Conservation (phyloP, 2,329 filamentous ascomycete genomes). For the Balansia obtecta region DNA sequence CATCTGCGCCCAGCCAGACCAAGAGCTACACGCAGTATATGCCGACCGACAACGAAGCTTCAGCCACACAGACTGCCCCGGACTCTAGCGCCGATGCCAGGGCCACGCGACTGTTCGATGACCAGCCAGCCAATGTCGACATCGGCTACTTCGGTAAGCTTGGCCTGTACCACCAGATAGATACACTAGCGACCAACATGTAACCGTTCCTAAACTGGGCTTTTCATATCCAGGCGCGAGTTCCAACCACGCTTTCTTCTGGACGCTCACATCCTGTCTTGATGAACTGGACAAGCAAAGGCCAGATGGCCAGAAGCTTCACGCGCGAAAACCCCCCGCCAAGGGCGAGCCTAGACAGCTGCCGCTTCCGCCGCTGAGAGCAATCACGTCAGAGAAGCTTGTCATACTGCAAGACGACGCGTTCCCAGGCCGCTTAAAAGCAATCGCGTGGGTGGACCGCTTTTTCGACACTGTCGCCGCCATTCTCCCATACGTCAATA, state of each 20-base stretch:
- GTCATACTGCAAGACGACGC: slow-evolving; percentile 1
- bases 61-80: slow-evolving; percentile 5
- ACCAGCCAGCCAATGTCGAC: slow-evolving; percentile 11
- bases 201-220: neutral
- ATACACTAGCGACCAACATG: neutral
- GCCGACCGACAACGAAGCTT: neutral
- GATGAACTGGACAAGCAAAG: slow-evolving; percentile 13
- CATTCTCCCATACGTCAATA: slow-evolving; percentile 14
- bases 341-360: neutral
- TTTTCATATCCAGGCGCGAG: slow-evolving; percentile 12
- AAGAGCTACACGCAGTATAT: neutral
- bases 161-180: neutral
- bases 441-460: slow-evolving; percentile 11
- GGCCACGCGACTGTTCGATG: slow-evolving; percentile 17
- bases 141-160: slow-evolving; percentile 17
- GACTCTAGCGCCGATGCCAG: slow-evolving; percentile 16
- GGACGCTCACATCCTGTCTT: slow-evolving; percentile 14
- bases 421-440: slow-evolving; percentile 9
- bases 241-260: slow-evolving; percentile 19
- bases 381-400: neutral
- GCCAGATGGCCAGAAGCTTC: slow-evolving; percentile 7
- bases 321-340: neutral
- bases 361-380: neutral
- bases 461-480: slow-evolving; percentile 19
- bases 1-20: neutral